Percentiles rank a stretch among this genome's conserved stretches.
These are phyloP conservation scores for Butyriboletus loyo DNA, from an alignment of 768 basidiomycete species.

Conservation along the genomic window DNA sequence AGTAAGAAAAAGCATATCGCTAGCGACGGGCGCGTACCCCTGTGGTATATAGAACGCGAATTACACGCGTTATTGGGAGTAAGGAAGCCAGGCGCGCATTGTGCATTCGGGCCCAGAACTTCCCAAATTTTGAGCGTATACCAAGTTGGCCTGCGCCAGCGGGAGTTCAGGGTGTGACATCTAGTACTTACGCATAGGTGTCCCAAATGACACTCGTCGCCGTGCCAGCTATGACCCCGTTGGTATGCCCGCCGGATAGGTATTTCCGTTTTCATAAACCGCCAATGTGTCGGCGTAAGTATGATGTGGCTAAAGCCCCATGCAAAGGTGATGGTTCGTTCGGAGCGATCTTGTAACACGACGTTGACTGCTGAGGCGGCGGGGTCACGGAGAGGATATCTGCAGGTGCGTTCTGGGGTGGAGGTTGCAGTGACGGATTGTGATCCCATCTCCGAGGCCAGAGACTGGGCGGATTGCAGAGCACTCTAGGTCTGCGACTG, in stretches of 20 bases:
- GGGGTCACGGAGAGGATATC: constrained; percentile 73
- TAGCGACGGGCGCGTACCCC: constrained; percentile 45
- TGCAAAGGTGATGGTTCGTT: constrained; percentile 77
- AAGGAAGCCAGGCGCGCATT: constrained; percentile 46
- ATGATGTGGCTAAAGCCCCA: constrained; percentile 85
- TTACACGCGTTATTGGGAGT: constrained; percentile 46
- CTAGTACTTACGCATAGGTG: constrained; percentile 54
- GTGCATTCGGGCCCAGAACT: constrained; percentile 50
- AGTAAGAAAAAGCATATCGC: constrained; percentile 25
- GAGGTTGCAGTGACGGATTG: constrained; percentile 5
- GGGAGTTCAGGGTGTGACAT: constrained; percentile 43
- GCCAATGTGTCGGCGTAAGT: constrained; percentile 57
- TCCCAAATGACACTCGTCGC: constrained; percentile 57
- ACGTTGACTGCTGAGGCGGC: constrained; percentile 76
- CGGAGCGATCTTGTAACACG: constrained; percentile 85
- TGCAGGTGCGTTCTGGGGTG: constrained; percentile 49
- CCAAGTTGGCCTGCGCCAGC: constrained; percentile 51
- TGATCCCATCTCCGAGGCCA: constrained; percentile 3
- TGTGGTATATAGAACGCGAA: constrained; percentile 60
- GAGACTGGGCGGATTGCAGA: background rate
- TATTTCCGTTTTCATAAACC: constrained; percentile 59
- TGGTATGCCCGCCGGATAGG: constrained; percentile 59
- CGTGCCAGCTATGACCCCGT: constrained; percentile 48
- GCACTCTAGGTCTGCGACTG: background rate
- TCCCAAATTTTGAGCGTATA: constrained; percentile 61